phyloP scores from a whole-genome alignment of 2,329 filamentous ascomycete genomes.

The Acephala macrosclerotiorum region DNA sequence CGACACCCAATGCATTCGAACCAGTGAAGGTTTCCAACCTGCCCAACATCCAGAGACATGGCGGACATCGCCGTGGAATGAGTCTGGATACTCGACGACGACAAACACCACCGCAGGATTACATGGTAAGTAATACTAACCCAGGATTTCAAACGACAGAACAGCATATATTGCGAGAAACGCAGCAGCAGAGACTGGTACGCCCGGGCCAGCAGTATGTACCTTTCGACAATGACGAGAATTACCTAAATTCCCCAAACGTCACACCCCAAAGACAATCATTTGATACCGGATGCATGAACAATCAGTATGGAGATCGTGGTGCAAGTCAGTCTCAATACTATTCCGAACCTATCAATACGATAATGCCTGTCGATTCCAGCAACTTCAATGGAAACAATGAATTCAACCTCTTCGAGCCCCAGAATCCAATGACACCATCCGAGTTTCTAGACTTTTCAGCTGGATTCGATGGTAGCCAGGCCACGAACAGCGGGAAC shows the following conservation, averaged over 20 bases:
- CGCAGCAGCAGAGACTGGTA: conserved; percentile 86
- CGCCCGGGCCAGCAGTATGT: conserved; percentile 68
- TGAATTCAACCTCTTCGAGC: conserved; percentile 42
- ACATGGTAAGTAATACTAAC: conserved; percentile 62
- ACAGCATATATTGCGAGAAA: conserved; percentile 88
- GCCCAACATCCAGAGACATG: conserved; percentile 62
- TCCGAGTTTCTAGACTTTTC: conserved; percentile 44
- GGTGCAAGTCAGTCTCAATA: conserved; percentile 33
- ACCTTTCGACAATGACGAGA: conserved; percentile 52
- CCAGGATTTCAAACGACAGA: conserved; percentile 58
- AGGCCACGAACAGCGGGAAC: conserved; percentile 32
- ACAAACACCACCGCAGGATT: conserved; percentile 52
- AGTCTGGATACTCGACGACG: conserved; percentile 79
- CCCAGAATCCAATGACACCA: conserved; percentile 38
- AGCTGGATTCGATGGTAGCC: conserved; percentile 35
- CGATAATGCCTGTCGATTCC: conserved; percentile 46
- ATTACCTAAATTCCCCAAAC: conserved; percentile 64
- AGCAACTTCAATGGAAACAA: conserved; percentile 38
- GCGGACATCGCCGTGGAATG: conserved; percentile 80
- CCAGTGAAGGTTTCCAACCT: conserved; percentile 73
- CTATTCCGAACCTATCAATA: conserved; percentile 55
- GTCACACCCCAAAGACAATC: conserved; percentile 61
- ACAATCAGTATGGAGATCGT: conserved; percentile 40
- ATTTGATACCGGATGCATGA: conserved; percentile 55
- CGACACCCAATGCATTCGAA: conserved; percentile 81